Percentiles rank a stretch among this genome's conserved stretches.
These are phyloP conservation scores for Psilocybe mexicana DNA, from an alignment of 1,284 basidiomycete species.

Conservation along the genomic window DNA sequence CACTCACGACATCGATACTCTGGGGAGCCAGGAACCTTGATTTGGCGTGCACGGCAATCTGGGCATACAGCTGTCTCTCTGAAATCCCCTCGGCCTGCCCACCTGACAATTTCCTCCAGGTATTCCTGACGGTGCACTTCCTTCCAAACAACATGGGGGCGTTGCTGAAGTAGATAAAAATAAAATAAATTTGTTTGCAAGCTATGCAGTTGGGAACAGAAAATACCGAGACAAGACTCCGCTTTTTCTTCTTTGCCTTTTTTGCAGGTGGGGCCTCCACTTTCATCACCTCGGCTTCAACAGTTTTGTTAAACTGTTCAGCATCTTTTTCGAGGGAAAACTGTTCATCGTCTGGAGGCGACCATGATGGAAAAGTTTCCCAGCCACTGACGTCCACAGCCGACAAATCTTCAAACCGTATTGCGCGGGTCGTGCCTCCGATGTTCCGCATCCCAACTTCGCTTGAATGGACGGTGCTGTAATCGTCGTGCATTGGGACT, in stretches of 20 bases:
- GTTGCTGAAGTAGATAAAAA: neutral
- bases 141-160: conserved; percentile 16
- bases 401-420: neutral
- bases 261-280: too few species aligned
- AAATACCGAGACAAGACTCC: neutral
- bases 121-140: conserved; percentile 2
- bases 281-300: neutral
- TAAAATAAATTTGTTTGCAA: neutral
- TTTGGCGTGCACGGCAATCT: neutral
- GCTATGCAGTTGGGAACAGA: neutral
- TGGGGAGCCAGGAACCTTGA: neutral
- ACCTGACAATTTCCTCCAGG: conserved; percentile 1
- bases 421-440: neutral
- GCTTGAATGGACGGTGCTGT: neutral
- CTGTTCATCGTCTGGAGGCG: neutral
- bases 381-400: neutral
- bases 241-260: neutral
- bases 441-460: neutral
- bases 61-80: neutral
- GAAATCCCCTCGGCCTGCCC: neutral
- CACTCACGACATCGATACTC: conserved; percentile 10
- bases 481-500: neutral
- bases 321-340: neutral
- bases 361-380: neutral
- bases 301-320: neutral